Percentiles rank a stretch among this genome's conserved stretches.
Evolutionary conservation across 768 basidiomycete genomes (phyloP).

Genomic region (Hericium coralloides): DNA sequence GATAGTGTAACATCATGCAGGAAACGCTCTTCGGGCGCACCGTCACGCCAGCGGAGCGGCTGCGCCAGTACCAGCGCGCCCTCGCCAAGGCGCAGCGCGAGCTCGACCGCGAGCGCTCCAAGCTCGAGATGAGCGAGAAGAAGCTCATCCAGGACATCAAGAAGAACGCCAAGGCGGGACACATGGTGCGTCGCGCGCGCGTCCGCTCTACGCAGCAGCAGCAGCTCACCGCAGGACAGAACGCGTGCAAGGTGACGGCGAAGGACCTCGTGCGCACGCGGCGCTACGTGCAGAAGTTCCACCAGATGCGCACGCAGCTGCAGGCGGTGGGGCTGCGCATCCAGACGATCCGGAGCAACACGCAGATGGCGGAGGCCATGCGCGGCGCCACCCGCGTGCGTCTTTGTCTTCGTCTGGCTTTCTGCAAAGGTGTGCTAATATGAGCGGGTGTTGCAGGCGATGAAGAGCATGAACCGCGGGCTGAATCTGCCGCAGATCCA

Average conservation of each 20-base stretch:
- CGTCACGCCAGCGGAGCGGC: conserved; percentile 91
- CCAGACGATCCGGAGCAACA: conserved; percentile 93
- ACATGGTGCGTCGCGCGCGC: conserved; percentile 56
- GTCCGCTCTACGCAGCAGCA: background rate
- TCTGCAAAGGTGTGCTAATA: background rate
- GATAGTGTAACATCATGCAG: conserved; percentile 31
- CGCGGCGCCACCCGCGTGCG: conserved; percentile 90
- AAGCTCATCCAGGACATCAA: conserved; percentile 94
- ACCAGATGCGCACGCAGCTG: conserved; percentile 96
- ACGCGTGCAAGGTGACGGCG: conserved; percentile 98
- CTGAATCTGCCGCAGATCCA: conserved; percentile 93
- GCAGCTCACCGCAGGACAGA: conserved; percentile 39
- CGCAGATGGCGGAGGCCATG: conserved; percentile 99
- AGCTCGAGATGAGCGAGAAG: conserved; percentile 95
- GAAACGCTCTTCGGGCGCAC: conserved; percentile 93
- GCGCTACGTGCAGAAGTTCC: conserved; percentile 94
- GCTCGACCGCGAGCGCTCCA: conserved; percentile 89
- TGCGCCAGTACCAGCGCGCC: conserved; percentile 93
- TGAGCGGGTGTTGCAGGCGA: conserved; percentile 51
- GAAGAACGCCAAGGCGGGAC: conserved; percentile 91
- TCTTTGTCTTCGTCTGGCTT: conserved; percentile 8
- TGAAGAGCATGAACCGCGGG: conserved; percentile 96
- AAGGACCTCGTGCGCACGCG: conserved; percentile 96
- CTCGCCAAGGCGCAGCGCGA: conserved; percentile 97
- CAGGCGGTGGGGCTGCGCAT: conserved; percentile 94